Evolutionary conservation across 257 asterid genomes (phyloP).

Genomic region (Catharanthus roseus): DNA sequence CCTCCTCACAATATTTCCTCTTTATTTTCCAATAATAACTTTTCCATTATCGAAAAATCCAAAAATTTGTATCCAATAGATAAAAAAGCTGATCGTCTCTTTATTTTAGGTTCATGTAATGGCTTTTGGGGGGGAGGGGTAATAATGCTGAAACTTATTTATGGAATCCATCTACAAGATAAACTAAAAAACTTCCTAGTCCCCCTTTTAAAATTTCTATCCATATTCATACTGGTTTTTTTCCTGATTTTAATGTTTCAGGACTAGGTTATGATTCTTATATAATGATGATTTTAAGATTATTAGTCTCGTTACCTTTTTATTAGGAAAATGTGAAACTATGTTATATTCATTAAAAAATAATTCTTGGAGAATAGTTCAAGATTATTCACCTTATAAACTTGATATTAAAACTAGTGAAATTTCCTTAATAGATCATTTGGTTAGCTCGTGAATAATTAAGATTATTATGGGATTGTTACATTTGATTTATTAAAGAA

Average conservation of each 20-base stretch:
- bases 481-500: neutral
- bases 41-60: neutral
- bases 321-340: too few species aligned
- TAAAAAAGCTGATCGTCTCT: neutral
- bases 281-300: too few species aligned
- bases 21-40: neutral
- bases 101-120: neutral
- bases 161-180: constrained; percentile 6
- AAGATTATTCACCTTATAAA: neutral
- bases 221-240: neutral
- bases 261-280: too few species aligned
- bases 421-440: too few species aligned
- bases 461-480: neutral
- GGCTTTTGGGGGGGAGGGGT: too few species aligned
- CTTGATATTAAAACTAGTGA: neutral
- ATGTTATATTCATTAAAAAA: constrained; percentile 1
- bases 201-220: neutral
- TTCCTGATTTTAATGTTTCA: too few species aligned
- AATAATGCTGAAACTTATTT: neutral
- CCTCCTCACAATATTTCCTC: neutral
- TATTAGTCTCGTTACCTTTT: too few species aligned
- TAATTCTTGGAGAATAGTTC: constrained; percentile 8
- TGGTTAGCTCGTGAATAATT: constrained; percentile 4
- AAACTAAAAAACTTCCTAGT: neutral
- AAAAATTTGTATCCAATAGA: neutral